phyloP scores from a whole-genome alignment of 164 flowering plant genomes.

The Saururus chinensis region DNA sequence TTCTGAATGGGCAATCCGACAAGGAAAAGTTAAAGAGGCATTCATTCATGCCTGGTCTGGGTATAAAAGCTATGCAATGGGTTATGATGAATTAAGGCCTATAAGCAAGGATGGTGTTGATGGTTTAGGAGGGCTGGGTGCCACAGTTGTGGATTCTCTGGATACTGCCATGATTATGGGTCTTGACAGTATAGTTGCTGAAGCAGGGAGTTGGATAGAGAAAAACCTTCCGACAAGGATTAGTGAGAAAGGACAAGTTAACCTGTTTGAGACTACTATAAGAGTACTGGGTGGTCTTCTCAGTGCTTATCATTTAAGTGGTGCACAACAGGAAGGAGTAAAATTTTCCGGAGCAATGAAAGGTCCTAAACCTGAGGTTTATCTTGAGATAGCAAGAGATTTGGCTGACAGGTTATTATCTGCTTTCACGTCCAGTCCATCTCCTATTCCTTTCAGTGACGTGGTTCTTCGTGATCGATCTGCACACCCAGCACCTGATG shows the following conservation, averaged over 20 bases:
- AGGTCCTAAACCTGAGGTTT: slow-evolving; percentile 68
- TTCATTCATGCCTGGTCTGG: slow-evolving; percentile 97
- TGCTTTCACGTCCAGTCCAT: slow-evolving; percentile 92
- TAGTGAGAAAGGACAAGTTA: slow-evolving; percentile 72
- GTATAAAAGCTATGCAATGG: slow-evolving; percentile 75
- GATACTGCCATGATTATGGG: slow-evolving; percentile 98
- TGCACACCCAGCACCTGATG: slow-evolving; percentile 90
- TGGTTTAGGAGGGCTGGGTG: slow-evolving; percentile 95
- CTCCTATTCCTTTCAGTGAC: slow-evolving; percentile 84
- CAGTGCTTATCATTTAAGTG: slow-evolving; percentile 94
- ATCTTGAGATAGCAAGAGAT: slow-evolving; percentile 61
- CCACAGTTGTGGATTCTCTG: slow-evolving; percentile 85
- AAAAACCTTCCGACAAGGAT: slow-evolving; percentile 57
- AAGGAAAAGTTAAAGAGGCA: slow-evolving; percentile 66
- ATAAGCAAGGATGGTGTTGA: slow-evolving; percentile 62
- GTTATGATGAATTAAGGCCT: slow-evolving; percentile 94
- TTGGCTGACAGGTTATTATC: slow-evolving; percentile 76
- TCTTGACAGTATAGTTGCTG: slow-evolving; percentile 55
- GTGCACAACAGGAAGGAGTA: slow-evolving; percentile 33
- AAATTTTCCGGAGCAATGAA: slow-evolving; percentile 14
- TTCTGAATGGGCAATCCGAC: slow-evolving; percentile 48
- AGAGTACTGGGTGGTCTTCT: slow-evolving; percentile 95
- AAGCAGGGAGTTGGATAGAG: slow-evolving; percentile 92
- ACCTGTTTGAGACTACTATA: slow-evolving; percentile 94
- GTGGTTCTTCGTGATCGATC: slow-evolving; percentile 66